Evolutionary conservation across 2,329 filamentous ascomycete species (phyloP), one percentile per base, ranked within the genome.

Genomic region (Neonectria punicea): DNA sequence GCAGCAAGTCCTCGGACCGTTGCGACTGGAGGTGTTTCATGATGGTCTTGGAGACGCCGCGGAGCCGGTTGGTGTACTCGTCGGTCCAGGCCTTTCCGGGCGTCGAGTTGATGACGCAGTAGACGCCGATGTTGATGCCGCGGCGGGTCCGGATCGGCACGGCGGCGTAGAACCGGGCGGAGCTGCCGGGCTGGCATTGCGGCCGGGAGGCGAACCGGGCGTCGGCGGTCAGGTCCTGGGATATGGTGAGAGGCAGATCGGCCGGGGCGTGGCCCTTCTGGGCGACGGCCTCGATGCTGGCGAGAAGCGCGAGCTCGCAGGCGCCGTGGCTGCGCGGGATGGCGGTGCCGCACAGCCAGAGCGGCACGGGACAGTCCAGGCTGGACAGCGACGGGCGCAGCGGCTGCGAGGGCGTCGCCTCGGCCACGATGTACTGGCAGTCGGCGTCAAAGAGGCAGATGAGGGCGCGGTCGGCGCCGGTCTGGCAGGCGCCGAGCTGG

Each of bases 361-460:
- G 70, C 3, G 25, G 6, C 55, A 60, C 11, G 62, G 57, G 62
- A 1, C 84, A 43, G 4, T 67, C 65, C 0, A 71, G 50, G 2
- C 36, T 65, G 0, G 75, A 68, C 11, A 69, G 56, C 5, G 32
- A 28, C 30, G 49, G 49, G 28, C 30, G 49, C 2, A 86, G 70
- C 0, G 79, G 80, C 3, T 81, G 75, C 2, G 75, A 77, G 1
- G 78, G 77, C 1, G 84, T 84, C 6, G 84, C 83, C 66, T 87
- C 85, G 58, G 85, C 84, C 16, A 87, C 74, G 20, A 87, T 75
- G 65, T 86, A 81, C 64, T 88, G 84, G 50, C 79, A 71, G 5
- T 78, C 76, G 5, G 74, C 74, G 66, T 86, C 85, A 65, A 88
- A 86, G 18, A 88, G 75, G 1, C 85, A 87, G 53, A 88, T 79